phyloP scores from a whole-genome alignment of 345 rosid species.

The Syzygium aqueum region DNA sequence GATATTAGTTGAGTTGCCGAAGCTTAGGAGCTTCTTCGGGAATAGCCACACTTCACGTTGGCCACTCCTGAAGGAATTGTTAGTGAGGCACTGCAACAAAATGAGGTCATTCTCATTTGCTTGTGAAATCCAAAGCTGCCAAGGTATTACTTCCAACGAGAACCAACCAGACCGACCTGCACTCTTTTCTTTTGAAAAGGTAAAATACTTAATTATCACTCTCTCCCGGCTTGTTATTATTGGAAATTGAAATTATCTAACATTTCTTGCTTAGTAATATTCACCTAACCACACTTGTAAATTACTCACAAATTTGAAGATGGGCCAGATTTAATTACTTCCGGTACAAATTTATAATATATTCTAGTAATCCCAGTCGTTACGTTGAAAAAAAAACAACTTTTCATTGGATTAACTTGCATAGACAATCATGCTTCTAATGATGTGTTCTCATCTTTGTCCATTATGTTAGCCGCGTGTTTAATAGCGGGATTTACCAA shows the following conservation, averaged over 20 bases:
- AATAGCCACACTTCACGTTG: neutral
- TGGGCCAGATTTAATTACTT: rapidly evolving
- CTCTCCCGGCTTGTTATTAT: neutral
- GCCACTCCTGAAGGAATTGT: rapidly evolving
- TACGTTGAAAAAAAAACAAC: neutral
- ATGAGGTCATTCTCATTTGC: rapidly evolving
- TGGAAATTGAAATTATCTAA: neutral
- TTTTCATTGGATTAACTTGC: neutral
- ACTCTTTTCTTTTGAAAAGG: neutral
- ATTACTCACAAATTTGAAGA: rapidly evolving
- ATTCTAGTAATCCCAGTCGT: rapidly evolving
- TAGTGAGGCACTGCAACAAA: rapidly evolving
- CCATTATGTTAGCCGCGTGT: rapidly evolving
- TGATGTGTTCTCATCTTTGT: rapidly evolving
- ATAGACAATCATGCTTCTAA: rapidly evolving
- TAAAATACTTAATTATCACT: rapidly evolving
- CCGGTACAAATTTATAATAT: neutral
- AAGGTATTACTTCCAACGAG: rapidly evolving
- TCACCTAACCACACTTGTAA: neutral
- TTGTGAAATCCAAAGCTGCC: rapidly evolving
- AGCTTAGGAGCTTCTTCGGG: rapidly evolving
- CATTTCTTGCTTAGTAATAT: rapidly evolving
- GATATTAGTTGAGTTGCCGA: rapidly evolving
- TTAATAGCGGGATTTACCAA: rapidly evolving
- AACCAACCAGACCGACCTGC: neutral